Evolutionary conservation across 2,329 filamentous ascomycete genomes (phyloP), one percentile per base, ranked within the genome.

Genomic region (Rutstroemia sp.): DNA sequence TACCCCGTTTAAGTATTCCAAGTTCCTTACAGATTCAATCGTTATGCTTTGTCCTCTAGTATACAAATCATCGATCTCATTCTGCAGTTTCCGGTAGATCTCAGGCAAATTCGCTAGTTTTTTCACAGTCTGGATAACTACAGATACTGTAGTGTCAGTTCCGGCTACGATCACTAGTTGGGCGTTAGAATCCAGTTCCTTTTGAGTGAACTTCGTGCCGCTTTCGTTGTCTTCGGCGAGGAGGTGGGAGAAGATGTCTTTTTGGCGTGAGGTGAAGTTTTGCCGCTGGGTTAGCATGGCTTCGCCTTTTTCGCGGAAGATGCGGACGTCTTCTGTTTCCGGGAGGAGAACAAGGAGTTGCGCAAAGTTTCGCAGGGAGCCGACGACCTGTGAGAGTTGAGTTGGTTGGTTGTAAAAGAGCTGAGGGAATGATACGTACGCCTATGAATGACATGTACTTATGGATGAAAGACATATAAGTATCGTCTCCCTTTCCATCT

Each of bases 211-310:
- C 19, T 39, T 56, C 30, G 39, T 5, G 16, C 59, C 50, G 21
- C 52, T 47, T 19, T 54, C 27, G 6, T 34, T 18, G 38, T 58
- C 56, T 18, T 51, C 49, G 10, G 48, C 44, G 7, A 62, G 51
- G 12, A 62, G 52, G 19, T 62, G 55, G 6, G 39, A 44, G 41
- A 62, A 61, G 12, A 63, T 58, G 23, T 63, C 61, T 47, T 55
- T 57, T 14, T 57, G 49, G 8, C 46, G 45, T 14, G 39, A 54
- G 14, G 57, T 59, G 10, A 52, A 52, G 37, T 56, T 52, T 46
- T 59, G 52, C 7, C 61, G 55, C 6, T 42, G 21, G n/a, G 45
- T 53, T 25, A 61, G 53, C 30, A 62, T 51, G 4, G 16, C 34
- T 50, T 59, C 55, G 8, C 59, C 53, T n/a, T 53, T 48, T 5